Base-by-base conservation (phyloP, 192 early-diverging fungal genomes). In the Backusella circina region DNA sequence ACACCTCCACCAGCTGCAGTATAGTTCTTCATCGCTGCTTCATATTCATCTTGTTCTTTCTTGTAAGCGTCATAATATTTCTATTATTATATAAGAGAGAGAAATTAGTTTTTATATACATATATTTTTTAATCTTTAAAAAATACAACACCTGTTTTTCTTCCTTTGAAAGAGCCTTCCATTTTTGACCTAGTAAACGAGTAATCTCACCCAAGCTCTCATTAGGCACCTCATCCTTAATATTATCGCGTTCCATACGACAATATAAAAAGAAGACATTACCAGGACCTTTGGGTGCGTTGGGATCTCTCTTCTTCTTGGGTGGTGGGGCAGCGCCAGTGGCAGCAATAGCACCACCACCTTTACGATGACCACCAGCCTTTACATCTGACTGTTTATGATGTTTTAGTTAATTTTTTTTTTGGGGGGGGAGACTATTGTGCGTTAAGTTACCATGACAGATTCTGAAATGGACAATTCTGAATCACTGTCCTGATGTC, bases 261-360 rank as follows among this genome's bases (percentile, higher is more conserved):
- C 84, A 83, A 61, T 83, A 85, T 18, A 85, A 68, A 66, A 85
- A 83, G 72, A 85, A 85, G 18, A 83, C 84, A 39, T 85, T 85
- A 35, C 84, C 79, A 16, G 84, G 84, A 15, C 84, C 72, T 73
- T 85, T 85, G 18, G 84, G 84, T 32, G 84, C 84, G 71, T 83
- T 83, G n/a, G 84, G 84, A 76, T 85, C 84, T 50, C 75, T 82
- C 37, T 79, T 76, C 66, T 74, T 79, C 16, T 78, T 78, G 69
- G 74, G 75, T 35, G 78, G 67, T 41, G 80, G 35, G 16, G 69
- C 38, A n/a, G 37, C 15, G 5, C 33, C 33, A 5, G 18, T n/a
- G 18, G 5, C 5, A 47, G 44, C 44, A 44, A 4, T 15, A 47
- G 44, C 4, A 16, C 23, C 15, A 70, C 15, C 6, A 13, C 54